Base-by-base conservation (phyloP, 257 asterid genomes). In the Solanum lignicaule region DNA sequence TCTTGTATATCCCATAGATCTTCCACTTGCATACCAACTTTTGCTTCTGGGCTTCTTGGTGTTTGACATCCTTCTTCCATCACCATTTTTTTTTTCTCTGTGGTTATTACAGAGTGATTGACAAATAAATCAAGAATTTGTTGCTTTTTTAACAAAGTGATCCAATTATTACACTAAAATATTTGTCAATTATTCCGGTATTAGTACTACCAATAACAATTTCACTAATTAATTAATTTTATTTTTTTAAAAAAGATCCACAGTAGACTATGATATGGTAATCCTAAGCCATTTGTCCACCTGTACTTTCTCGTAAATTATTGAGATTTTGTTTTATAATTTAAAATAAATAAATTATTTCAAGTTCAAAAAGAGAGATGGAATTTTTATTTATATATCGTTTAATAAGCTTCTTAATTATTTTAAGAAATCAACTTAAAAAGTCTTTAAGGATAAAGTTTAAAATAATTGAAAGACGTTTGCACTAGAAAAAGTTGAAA, bases 21-120 rank as follows among this genome's bases (percentile, higher is more conserved):
- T 88, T 97, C 99, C 14, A 97, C 99, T 62, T 94, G 95, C 99
- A 96, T 93, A 83, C 99, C 99, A 89, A 97, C 89, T 91, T 92
- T 92, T 35, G 99, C 99, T 39, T 96, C 99, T 78, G 99, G 99
- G 92, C 99, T 97, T 89, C 99, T 89, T 41, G 99, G 99, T 66
- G 98, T 93, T 68, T 90, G 55, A 87, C 88, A 94, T 5, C 93
- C 91, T 14, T 91, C 96, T 81, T 93, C 98, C 87, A 90, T 88
- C 87, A 79, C 92, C 98, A 91, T 87, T 32, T 21, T 88, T 36
- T 69, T 46, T 20, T n/a, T 9, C 25, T 2, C 72, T 72, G 35
- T 66, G 89, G 46, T 48, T 85, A 20, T 71, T 75, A 12, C 83
- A 74, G n/a, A 74, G 31, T 74, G 84, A 78, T 39, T 79, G 68